Conservation (phyloP, 2,329 filamentous ascomycete species). For the Ophiosphaerella narmari region DNA sequence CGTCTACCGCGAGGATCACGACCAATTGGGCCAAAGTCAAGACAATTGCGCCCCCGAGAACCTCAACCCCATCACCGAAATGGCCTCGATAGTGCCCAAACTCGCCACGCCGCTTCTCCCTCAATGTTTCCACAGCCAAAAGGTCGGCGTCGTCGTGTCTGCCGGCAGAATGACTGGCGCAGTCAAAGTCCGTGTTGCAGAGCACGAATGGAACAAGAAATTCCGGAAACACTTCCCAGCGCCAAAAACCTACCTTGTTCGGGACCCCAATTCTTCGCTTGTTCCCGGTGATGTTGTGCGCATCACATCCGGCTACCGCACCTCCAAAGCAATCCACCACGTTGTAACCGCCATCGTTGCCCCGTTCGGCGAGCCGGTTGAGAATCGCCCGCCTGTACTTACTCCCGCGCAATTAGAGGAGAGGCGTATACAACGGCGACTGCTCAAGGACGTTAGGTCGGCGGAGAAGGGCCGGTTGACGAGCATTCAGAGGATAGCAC, state of each 20-base stretch:
- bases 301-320: constrained; percentile 69
- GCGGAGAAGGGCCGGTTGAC: constrained; percentile 40
- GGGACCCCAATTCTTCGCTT: constrained; percentile 77
- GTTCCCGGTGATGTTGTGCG: constrained; percentile 75
- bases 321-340: constrained; percentile 70
- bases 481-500: constrained; percentile 34
- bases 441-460: constrained; percentile 62
- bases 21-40: constrained; percentile 16
- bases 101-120: constrained; percentile 29
- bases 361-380: constrained; percentile 67
- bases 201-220: constrained; percentile 71
- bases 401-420: constrained; percentile 65
- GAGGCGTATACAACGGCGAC: constrained; percentile 59
- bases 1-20: constrained; percentile 6
- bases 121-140: constrained; percentile 32
- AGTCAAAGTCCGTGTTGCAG: constrained; percentile 75
- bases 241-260: constrained; percentile 70
- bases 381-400: constrained; percentile 68
- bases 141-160: constrained; percentile 72
- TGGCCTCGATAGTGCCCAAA: constrained; percentile 25
- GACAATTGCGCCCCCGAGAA: constrained; percentile 2
- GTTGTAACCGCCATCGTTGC: constrained; percentile 77
- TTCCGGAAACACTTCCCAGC: constrained; percentile 74
- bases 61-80: constrained; percentile 12
- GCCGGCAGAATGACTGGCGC: constrained; percentile 78